Evolutionary conservation across 495 filamentous ascomycete species (phyloP).

Genomic region (Cercophora scortea): DNA sequence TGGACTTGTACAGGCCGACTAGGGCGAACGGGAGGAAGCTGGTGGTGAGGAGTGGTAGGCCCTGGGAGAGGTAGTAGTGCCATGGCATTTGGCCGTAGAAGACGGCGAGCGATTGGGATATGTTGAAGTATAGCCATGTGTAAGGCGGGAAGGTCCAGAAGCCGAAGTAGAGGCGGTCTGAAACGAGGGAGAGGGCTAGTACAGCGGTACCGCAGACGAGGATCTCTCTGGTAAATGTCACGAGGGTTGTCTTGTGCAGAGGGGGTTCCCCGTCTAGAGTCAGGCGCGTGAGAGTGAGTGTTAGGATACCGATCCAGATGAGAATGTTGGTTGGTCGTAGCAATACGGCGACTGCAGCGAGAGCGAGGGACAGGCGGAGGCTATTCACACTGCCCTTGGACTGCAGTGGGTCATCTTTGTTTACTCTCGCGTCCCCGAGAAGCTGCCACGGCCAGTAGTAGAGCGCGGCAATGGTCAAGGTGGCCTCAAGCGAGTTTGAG

Average conservation of each 20-base stretch:
- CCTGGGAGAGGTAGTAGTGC: slow-evolving; percentile 91
- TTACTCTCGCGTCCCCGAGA: slow-evolving; percentile 26
- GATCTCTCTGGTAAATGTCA: slow-evolving; percentile 52
- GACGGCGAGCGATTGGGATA: slow-evolving; percentile 72
- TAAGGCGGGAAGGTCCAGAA: slow-evolving; percentile 86
- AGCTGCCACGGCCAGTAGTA: slow-evolving; percentile 80
- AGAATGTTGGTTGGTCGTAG: slow-evolving; percentile 85
- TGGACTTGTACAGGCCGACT: slow-evolving; percentile 51
- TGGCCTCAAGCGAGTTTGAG: slow-evolving; percentile 89
- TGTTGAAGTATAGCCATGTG: slow-evolving; percentile 86
- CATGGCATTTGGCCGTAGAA: slow-evolving; percentile 91
- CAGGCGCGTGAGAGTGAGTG: slow-evolving; percentile 33
- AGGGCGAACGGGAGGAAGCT: slow-evolving; percentile 72
- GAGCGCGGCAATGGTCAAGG: slow-evolving; percentile 71
- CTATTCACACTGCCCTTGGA: slow-evolving; percentile 31
- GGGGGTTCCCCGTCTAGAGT: slow-evolving; percentile 29
- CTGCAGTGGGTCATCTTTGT: slow-evolving; percentile 11
- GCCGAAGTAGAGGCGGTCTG: slow-evolving; percentile 77
- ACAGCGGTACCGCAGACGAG: slow-evolving; percentile 59
- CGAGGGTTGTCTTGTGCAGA: slow-evolving; percentile 34
- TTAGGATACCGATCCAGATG: slow-evolving; percentile 63
- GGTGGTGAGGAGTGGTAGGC: slow-evolving; percentile 78
- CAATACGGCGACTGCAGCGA: slow-evolving; percentile 78
- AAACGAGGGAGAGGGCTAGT: slow-evolving; percentile 53
- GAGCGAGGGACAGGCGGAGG: slow-evolving; percentile 59